Conservation (phyloP, 1,284 basidiomycete species). For the Ganoderma lucidum region DNA sequence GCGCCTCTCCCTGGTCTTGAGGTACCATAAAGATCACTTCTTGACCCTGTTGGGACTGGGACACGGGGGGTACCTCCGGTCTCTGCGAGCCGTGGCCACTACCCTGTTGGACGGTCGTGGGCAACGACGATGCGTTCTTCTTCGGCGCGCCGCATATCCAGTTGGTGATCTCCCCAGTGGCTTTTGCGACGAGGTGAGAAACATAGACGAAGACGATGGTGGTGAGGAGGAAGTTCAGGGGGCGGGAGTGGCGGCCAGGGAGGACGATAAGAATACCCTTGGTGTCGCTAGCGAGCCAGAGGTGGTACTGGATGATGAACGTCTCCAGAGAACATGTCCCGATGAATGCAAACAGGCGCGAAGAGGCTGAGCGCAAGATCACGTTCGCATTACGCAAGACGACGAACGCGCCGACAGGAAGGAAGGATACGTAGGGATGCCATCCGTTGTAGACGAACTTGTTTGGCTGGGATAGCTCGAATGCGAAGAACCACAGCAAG, state of each 20-base stretch:
- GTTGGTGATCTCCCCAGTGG: slow-evolving; percentile 76
- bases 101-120: slow-evolving; percentile 36
- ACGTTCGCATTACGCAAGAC: slow-evolving; percentile 80
- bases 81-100: slow-evolving; percentile 17
- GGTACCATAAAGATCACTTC: slow-evolving; percentile 42
- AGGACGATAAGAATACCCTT: slow-evolving; percentile 85
- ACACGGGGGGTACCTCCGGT: slow-evolving; percentile 6
- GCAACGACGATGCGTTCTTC: slow-evolving; percentile 38
- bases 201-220: slow-evolving; percentile 82
- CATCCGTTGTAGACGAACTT: slow-evolving; percentile 88
- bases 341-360: slow-evolving; percentile 78
- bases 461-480: slow-evolving; percentile 77
- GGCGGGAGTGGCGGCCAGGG: slow-evolving; percentile 76
- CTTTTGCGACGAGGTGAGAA: slow-evolving; percentile 77
- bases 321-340: slow-evolving; percentile 87
- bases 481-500: slow-evolving; percentile 82
- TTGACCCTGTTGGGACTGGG: slow-evolving; percentile 27
- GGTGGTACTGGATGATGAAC: slow-evolving; percentile 90
- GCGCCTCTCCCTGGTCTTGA: slow-evolving; percentile 31
- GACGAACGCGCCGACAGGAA: slow-evolving; percentile 82
- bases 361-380: slow-evolving; percentile 73
- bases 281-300: slow-evolving; percentile 89
- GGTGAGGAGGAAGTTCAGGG: slow-evolving; percentile 80
- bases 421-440: slow-evolving; percentile 85
- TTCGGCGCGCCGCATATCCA: slow-evolving; percentile 64